Conservation (phyloP, 129 eudicot species). For the Flaveria trinervia region DNA sequence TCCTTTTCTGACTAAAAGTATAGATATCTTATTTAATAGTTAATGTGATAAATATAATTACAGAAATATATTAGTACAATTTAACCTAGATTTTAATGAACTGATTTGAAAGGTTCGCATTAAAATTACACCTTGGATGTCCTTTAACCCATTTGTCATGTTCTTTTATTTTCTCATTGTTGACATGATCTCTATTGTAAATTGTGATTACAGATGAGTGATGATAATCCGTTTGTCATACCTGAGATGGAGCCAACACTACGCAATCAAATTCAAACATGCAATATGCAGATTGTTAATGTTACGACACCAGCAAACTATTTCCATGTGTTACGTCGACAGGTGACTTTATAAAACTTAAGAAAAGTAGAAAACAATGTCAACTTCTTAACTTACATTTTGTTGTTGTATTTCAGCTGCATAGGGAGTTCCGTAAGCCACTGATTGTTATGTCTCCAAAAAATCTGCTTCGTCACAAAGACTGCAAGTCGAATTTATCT, state of each 20-base stretch:
- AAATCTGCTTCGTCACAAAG: slow-evolving; percentile 96
- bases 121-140: not conserved
- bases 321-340: slow-evolving; percentile 96
- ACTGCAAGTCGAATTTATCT: slow-evolving; percentile 89
- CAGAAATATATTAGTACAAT: too few relatives aligned
- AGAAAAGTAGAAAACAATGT: not conserved
- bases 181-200: slow-evolving; percentile 10
- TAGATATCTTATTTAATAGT: too few relatives aligned
- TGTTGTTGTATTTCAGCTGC: slow-evolving; percentile 48
- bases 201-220: slow-evolving; percentile 71
- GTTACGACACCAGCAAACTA: slow-evolving; percentile 97
- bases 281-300: slow-evolving; percentile 98
- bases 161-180: not conserved
- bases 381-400: slow-evolving; percentile 12
- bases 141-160: not conserved
- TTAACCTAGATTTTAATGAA: too few relatives aligned
- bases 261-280: slow-evolving; percentile 89
- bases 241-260: slow-evolving; percentile 98
- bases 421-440: slow-evolving; percentile 98
- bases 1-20: too few relatives aligned
- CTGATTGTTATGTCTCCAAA: slow-evolving; percentile 92
- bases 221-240: slow-evolving; percentile 81
- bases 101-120: not conserved
- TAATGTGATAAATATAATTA: too few relatives aligned
- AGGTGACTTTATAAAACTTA: slow-evolving; percentile 45